Conservation (phyloP, 2,329 filamentous ascomycete genomes). For the Cladosporium cucumerinum region DNA sequence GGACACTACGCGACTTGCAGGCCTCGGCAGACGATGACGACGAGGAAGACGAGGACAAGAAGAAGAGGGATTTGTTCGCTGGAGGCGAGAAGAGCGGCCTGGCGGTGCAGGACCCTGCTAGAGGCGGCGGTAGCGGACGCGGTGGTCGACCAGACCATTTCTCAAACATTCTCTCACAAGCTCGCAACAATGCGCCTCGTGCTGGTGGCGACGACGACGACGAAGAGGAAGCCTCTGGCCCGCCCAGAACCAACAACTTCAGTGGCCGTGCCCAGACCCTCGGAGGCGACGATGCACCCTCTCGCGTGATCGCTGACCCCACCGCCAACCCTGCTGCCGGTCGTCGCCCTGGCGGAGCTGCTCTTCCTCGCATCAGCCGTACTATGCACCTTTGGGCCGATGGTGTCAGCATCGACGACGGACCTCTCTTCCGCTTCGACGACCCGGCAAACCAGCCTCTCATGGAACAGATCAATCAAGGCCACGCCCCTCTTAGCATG, state of each 20-base stretch:
- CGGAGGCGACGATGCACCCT: conserved; percentile 72
- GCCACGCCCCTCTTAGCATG: conserved; percentile 71
- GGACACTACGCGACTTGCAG: conserved; percentile 47
- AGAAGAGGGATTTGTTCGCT: conserved; percentile 69
- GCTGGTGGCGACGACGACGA: conserved; percentile 47
- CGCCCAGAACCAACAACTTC: conserved; percentile 48
- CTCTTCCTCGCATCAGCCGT: conserved; percentile 55
- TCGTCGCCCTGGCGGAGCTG: conserved; percentile 38
- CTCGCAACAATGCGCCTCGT: conserved; percentile 56
- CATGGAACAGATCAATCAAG: conserved; percentile 71
- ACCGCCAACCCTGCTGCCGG: conserved; percentile 28
- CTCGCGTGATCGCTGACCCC: conserved; percentile 65
- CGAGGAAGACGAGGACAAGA: conserved; percentile 59
- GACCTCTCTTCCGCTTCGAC: conserved; percentile 72
- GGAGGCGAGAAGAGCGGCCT: conserved; percentile 82
- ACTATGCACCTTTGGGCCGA: conserved; percentile 77
- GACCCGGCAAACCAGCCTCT: conserved; percentile 71
- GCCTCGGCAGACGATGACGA: conserved; percentile 51
- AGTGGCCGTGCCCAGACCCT: conserved; percentile 70
- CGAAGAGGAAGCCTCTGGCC: conserved; percentile 37
- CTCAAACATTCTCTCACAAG: conserved; percentile 49
- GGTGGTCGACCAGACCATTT: conserved; percentile 41
- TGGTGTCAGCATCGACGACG: conserved; percentile 82
- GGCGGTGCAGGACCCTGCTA: conserved; percentile 59
- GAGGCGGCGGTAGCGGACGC: conserved; percentile 33